Percentiles rank a stretch among this genome's conserved stretches.
phyloP scores from a whole-genome alignment of 2,329 filamentous ascomycete genomes.

The Aspergillus brasiliensis region DNA sequence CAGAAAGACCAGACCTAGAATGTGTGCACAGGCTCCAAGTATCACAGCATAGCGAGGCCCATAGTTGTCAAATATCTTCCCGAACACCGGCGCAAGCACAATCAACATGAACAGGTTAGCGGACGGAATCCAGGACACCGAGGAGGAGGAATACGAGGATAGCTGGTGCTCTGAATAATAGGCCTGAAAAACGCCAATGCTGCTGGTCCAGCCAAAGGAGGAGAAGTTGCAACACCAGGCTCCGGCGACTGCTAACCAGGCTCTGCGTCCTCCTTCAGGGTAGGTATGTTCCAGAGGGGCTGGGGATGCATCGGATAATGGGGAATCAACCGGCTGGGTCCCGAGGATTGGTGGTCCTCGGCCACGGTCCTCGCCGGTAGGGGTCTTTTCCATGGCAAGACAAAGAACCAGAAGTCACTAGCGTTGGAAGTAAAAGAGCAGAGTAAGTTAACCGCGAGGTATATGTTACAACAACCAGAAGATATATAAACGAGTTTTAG shows the following conservation, averaged over 20 bases:
- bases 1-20: constrained; percentile 59
- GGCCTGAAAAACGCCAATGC: constrained; percentile 59
- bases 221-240: constrained; percentile 38
- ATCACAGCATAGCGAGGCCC: constrained; percentile 59
- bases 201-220: constrained; percentile 52
- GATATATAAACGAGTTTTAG: too few species aligned
- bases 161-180: constrained; percentile 58
- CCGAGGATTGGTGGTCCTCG: too few species aligned
- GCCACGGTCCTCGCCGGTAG: too few species aligned
- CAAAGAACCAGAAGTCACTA: too few species aligned
- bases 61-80: constrained; percentile 63
- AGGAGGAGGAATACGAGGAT: constrained; percentile 49
- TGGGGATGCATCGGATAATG: too few species aligned
- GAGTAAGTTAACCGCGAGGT: too few species aligned
- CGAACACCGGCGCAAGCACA: constrained; percentile 51
- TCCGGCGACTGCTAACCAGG: background rate
- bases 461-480: too few species aligned
- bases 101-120: constrained; percentile 41
- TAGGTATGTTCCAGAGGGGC: background rate
- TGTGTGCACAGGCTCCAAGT: constrained; percentile 52
- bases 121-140: constrained; percentile 60
- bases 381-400: too few species aligned
- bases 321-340: too few species aligned
- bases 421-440: too few species aligned
- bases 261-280: constrained; percentile 3